Conservation (phyloP, 1,284 basidiomycete genomes). For the Leccinum fuscescens region DNA sequence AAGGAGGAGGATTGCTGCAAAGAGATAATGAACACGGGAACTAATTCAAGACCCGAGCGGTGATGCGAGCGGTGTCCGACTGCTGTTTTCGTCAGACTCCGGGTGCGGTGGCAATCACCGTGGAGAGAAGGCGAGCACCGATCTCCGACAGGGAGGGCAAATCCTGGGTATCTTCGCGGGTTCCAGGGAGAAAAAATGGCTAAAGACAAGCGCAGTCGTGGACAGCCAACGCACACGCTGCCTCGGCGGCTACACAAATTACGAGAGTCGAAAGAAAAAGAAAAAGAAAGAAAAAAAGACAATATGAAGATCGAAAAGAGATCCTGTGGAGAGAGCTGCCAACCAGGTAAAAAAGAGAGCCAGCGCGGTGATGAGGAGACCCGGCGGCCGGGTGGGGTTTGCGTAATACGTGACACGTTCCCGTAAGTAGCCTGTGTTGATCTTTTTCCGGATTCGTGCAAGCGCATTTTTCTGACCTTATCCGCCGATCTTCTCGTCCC, state of each 20-base stretch:
- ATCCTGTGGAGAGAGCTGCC: background rate
- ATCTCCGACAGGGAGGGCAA: slow-evolving; percentile 24
- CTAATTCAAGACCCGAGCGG: slow-evolving; percentile 20
- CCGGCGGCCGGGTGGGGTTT: background rate
- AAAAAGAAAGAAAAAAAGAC: background rate
- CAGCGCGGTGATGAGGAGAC: background rate
- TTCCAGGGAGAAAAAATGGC: slow-evolving; percentile 1
- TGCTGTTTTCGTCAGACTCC: background rate
- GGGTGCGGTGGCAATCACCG: slow-evolving; percentile 27
- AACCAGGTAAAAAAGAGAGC: background rate
- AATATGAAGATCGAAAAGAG: background rate
- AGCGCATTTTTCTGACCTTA: slow-evolving; percentile 26
- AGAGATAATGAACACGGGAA: slow-evolving; percentile 22
- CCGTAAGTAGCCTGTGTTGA: slow-evolving; percentile 29
- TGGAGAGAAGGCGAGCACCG: slow-evolving; percentile 11
- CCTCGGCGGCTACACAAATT: background rate
- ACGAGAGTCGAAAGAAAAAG: background rate
- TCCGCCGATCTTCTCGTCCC: slow-evolving; percentile 37
- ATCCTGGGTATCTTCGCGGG: slow-evolving; percentile 26
- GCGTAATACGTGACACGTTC: slow-evolving; percentile 9
- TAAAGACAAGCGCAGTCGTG: background rate
- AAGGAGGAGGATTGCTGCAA: slow-evolving; percentile 11
- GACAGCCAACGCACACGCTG: background rate
- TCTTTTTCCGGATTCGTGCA: slow-evolving; percentile 22
- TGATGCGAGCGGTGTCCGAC: slow-evolving; percentile 15